Evolutionary conservation across 2,329 filamentous ascomycete species (phyloP), one percentile per base, ranked within the genome.

Genomic region (Metarhizium rileyi): DNA sequence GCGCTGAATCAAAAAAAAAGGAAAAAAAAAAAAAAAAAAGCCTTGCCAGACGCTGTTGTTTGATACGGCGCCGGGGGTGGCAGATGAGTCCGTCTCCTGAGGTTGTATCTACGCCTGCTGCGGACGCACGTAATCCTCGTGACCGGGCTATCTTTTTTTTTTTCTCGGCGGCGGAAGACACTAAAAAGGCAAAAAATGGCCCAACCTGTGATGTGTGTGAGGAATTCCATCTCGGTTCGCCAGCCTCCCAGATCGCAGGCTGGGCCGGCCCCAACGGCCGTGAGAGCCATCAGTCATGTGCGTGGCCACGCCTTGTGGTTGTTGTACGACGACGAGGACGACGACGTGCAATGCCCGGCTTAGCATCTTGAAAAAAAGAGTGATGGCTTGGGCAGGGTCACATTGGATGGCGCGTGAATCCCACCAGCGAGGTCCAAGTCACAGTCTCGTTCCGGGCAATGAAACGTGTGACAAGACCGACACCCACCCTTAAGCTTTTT

Each of bases 341-440:
- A n/a, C n/a, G n/a, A n/a, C n/a, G 36, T 26, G 35, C 30, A n/a
- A 20, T 5, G 18, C 12, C 38, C 5, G 9, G n/a, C 8, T 20
- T 43, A 23, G 38, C 27, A 43, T 2, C 27, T 14, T 36, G 20
- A 8, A 38, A 36, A 43, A 33, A 44, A 38, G 35, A 44, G 14
- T 43, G 46, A 28, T 38, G 25, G 18, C 27, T 22, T 46, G 22
- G 33, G 16, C 33, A 41, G 22, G 44, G 41, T 45, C 27, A 27
- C 42, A 50, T 48, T 36, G 46, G 38, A 28, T 38, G 46, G 22
- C 46, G 36, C 46, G 46, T 47, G 46, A 41, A 47, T 47, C 25
- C 46, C 36, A 36, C 44, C 27, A 46, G 28, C 35, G 35, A 38
- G 35, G 35, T 6, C 18, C 38, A 12, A 25, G 38, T 41, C 38